Evolutionary conservation across 1,139 yeast genomes (phyloP), one percentile per base, ranked within the genome.

Genomic region (Saccharomyces hybrid): DNA sequence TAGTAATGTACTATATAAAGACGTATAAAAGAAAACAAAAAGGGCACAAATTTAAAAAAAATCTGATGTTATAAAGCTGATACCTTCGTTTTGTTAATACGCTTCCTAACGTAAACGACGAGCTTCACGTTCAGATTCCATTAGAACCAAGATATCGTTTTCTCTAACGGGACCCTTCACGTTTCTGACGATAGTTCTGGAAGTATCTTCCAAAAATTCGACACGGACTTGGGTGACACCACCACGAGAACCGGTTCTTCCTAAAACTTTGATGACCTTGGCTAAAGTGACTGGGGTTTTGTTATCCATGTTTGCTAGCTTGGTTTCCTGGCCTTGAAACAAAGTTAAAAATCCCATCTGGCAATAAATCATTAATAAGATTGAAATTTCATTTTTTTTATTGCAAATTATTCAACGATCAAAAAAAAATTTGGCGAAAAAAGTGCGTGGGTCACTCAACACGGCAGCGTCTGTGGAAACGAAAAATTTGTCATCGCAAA

Each of bases 221-320:
- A 93, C 98, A 81, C 99, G 91, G 78, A 93, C 98, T 82, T 93
- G 99, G 80, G 98, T 93, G 80, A 93, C 99, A 86, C 97, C 98
- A 86, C 99, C 99, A 84, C 98, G 91, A 77, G 97, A 91, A 77
- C 97, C 98, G 85, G 98, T 91, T 83, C 98, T 90, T 78, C 98
- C 98, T 79, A 93, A 86, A 78, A 93, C 98, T 84, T 93, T 93
- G 82, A 88, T 90, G 77, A 93, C 98, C 83, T 90, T 91, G 78
- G 98, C 99, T 80, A 93, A 88, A 81, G 96, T 93, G 75, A 91
- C 97, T 78, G 96, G 97, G 79, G 93, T 85, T 79, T 86, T 86
- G 75, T 89, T 79, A 78, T 86, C 93, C 91, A 69, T 68, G 56
- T 61, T 62, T 57, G 54, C 57, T 57, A 16, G 57, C 52, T 54